Conservation (phyloP, 352 stramenopile genomes). For the Thraustochytrium aureum region DNA sequence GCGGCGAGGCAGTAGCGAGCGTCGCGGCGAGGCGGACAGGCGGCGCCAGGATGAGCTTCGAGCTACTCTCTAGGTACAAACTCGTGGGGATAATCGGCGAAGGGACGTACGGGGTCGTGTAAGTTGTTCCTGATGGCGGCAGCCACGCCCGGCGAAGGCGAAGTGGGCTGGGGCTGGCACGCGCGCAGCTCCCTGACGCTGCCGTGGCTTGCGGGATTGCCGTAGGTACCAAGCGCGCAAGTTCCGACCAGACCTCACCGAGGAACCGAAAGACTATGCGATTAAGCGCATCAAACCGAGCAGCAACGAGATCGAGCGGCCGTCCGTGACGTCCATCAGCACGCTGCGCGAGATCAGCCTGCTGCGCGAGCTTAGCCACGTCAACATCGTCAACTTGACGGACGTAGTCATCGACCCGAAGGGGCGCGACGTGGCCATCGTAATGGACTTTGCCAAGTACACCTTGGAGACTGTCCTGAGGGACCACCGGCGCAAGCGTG, state of each 20-base stretch:
- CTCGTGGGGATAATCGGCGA: slow-evolving; percentile 47
- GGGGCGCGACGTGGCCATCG: slow-evolving; percentile 42
- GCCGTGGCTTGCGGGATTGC: neutral
- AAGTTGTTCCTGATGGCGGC: slow-evolving; percentile 34
- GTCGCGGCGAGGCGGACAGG: neutral
- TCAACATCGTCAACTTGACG: slow-evolving; percentile 92
- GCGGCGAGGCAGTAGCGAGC: too few relatives aligned
- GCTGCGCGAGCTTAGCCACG: slow-evolving; percentile 94
- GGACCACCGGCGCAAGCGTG: neutral
- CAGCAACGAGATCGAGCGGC: slow-evolving; percentile 37
- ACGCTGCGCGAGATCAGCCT: slow-evolving; percentile 97
- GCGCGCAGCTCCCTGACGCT: neutral
- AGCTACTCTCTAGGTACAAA: slow-evolving; percentile 40
- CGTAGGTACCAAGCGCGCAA: slow-evolving; percentile 42
- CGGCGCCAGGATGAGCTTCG: slow-evolving; percentile 11
- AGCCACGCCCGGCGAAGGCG: too few relatives aligned
- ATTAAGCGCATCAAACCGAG: slow-evolving; percentile 53
- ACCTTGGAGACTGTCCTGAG: slow-evolving; percentile 39
- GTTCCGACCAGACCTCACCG: neutral
- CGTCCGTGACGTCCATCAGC: slow-evolving; percentile 51
- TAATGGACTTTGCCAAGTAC: slow-evolving; percentile 49
- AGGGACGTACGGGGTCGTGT: slow-evolving; percentile 54
- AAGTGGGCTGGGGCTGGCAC: neutral
- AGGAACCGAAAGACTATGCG: slow-evolving; percentile 44
- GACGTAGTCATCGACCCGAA: slow-evolving; percentile 55